These are phyloP conservation scores for Pseudogymnoascus sp. DNA, from an alignment of 2,329 filamentous ascomycete genomes.

Conservation along the genomic window DNA sequence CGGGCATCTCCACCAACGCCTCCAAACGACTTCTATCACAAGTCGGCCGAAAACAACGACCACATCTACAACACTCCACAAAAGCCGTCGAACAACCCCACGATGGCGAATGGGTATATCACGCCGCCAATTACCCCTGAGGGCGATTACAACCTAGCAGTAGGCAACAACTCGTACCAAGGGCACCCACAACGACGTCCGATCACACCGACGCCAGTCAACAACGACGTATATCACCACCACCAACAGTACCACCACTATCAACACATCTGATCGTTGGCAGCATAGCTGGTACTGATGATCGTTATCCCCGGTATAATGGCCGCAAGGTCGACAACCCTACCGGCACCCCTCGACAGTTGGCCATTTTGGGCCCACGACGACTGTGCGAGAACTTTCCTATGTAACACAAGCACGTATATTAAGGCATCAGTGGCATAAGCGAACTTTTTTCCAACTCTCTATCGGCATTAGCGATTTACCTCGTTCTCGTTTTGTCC, in stretches of 20 bases:
- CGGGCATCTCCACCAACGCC: constrained; percentile 55
- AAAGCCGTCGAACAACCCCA: constrained; percentile 58
- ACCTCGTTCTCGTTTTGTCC: constrained; percentile 27
- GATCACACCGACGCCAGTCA: constrained; percentile 52
- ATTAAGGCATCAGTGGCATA: constrained; percentile 12
- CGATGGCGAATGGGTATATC: constrained; percentile 65
- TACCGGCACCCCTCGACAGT: constrained; percentile 5
- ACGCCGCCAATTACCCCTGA: constrained; percentile 83
- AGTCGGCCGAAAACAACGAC: constrained; percentile 36
- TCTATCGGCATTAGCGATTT: constrained; percentile 41
- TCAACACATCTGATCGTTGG: constrained; percentile 31
- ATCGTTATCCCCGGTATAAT: constrained; percentile 3
- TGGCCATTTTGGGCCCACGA: constrained; percentile 9
- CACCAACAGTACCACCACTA: constrained; percentile 39
- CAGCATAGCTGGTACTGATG: background rate
- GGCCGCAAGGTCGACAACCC: background rate
- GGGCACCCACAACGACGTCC: constrained; percentile 40
- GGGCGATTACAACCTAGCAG: constrained; percentile 42
- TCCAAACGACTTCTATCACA: constrained; percentile 43
- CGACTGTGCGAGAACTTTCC: constrained; percentile 14
- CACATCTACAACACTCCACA: constrained; percentile 70
- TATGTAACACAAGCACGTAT: constrained; percentile 26
- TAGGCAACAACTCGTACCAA: constrained; percentile 21
- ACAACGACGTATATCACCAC: constrained; percentile 34
- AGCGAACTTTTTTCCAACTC: constrained; percentile 23